phyloP scores from a whole-genome alignment of 2,329 filamentous ascomycete species.

The Neonectria neomacrospora region DNA sequence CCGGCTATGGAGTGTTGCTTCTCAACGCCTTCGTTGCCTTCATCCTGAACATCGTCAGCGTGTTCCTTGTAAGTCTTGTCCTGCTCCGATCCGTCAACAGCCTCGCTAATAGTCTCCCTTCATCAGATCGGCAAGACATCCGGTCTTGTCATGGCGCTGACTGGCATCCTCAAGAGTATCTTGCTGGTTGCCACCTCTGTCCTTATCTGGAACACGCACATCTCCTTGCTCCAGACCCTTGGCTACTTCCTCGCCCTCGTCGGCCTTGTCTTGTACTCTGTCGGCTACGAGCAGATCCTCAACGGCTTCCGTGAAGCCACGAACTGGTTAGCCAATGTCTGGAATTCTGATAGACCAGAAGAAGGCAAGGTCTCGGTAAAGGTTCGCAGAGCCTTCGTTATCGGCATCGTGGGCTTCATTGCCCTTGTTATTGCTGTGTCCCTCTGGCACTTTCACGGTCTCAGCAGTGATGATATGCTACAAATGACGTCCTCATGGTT shows the following conservation, averaged over 20 bases:
- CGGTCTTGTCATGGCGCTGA: constrained; percentile 85
- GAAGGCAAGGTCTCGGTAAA: constrained; percentile 37
- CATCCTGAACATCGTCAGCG: constrained; percentile 82
- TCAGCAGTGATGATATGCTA: constrained; percentile 31
- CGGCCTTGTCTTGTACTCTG: constrained; percentile 62
- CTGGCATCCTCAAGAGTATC: constrained; percentile 89
- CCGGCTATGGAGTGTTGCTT: constrained; percentile 74
- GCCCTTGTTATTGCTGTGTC: constrained; percentile 44
- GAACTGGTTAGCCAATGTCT: constrained; percentile 39
- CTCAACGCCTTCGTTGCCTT: constrained; percentile 84
- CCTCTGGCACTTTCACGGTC: constrained; percentile 40
- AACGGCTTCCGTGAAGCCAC: constrained; percentile 36
- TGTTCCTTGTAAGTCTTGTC: constrained; percentile 76
- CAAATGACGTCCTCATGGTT: constrained; percentile 38
- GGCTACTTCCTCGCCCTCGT: constrained; percentile 78
- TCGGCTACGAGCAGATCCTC: constrained; percentile 51
- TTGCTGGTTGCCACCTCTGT: constrained; percentile 82
- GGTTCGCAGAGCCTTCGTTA: constrained; percentile 37
- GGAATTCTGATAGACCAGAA: constrained; percentile 35
- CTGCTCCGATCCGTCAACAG: background rate
- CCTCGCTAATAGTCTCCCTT: constrained; percentile 22
- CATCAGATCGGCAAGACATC: constrained; percentile 86
- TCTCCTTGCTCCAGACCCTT: constrained; percentile 76
- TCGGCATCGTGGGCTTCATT: constrained; percentile 41
- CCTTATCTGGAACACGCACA: constrained; percentile 79